Evolutionary conservation across 371 early-diverging fungal species (phyloP).

Genomic region (Lichtheimia ramosa): DNA sequence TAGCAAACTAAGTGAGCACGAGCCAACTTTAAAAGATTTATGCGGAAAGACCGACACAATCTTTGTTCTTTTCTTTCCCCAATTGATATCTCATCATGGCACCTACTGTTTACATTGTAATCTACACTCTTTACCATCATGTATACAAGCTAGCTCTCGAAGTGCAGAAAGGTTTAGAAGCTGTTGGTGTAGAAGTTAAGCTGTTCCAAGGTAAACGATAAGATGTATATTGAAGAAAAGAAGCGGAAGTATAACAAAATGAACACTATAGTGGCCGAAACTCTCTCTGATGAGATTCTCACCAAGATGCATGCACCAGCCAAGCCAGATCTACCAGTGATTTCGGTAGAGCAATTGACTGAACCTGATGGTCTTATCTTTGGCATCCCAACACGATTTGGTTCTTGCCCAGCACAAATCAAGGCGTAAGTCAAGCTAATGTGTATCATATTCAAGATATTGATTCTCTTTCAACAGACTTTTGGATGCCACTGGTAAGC

Average conservation of each 20-base stretch:
- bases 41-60: no score
- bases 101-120: conserved; percentile 58
- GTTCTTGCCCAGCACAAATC: conserved; percentile 76
- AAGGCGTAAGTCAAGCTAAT: conserved; percentile 43
- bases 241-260: not conserved
- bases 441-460: no score
- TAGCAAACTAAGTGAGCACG: no score
- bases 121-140: conserved; percentile 78
- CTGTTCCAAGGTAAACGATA: conserved; percentile 56
- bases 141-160: conserved; percentile 68
- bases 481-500: conserved; percentile 69
- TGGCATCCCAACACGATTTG: conserved; percentile 73
- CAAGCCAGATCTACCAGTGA: conserved; percentile 63
- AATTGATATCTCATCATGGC: conserved; percentile 13
- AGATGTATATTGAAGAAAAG: not conserved
- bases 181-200: conserved; percentile 58
- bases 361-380: conserved; percentile 81
- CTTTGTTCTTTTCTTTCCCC: no score
- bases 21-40: no score
- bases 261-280: conserved; percentile 42
- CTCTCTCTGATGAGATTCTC: conserved; percentile 65
- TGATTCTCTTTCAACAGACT: conserved; percentile 11
- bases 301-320: conserved; percentile 72
- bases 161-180: conserved; percentile 64
- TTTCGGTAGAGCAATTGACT: conserved; percentile 55